Conservation (phyloP, 116 monocot species). For the Iris pallida region DNA sequence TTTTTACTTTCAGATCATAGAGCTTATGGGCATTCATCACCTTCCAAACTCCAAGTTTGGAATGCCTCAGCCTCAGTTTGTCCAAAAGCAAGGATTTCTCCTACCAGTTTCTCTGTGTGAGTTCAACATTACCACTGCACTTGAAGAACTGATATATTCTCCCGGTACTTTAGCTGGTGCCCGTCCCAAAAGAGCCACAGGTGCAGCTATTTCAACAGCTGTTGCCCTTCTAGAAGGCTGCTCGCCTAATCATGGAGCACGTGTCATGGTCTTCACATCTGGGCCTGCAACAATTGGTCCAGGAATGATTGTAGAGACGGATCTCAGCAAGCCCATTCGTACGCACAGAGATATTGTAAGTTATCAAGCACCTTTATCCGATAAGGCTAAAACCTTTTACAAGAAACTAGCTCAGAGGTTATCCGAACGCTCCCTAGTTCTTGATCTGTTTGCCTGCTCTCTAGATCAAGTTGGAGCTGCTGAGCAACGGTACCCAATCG, state of each 20-base stretch:
- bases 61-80: constrained; percentile 1
- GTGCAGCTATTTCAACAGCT: constrained; percentile 72
- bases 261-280: constrained; percentile 87
- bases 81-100: constrained; percentile 60
- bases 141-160: constrained; percentile 61
- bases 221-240: constrained; percentile 79
- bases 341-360: constrained; percentile 70
- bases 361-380: constrained; percentile 40
- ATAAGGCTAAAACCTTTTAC: constrained; percentile 64
- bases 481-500: constrained; percentile 74
- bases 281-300: constrained; percentile 85
- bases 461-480: constrained; percentile 93
- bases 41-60: constrained; percentile 2
- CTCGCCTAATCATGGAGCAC: constrained; percentile 41
- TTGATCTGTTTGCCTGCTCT: constrained; percentile 97
- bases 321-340: constrained; percentile 65
- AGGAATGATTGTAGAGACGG: constrained; percentile 69
- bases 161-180: constrained; percentile 33
- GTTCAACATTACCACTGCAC: constrained; percentile 71
- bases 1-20: constrained; percentile 44
- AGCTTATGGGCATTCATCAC: constrained; percentile 52
- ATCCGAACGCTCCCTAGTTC: constrained; percentile 51
- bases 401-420: constrained; percentile 52
- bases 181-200: constrained; percentile 71
- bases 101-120: constrained; percentile 78